Evolutionary conservation across 179 eudicot species (phyloP).

Genomic region (Silene noctiflora): DNA sequence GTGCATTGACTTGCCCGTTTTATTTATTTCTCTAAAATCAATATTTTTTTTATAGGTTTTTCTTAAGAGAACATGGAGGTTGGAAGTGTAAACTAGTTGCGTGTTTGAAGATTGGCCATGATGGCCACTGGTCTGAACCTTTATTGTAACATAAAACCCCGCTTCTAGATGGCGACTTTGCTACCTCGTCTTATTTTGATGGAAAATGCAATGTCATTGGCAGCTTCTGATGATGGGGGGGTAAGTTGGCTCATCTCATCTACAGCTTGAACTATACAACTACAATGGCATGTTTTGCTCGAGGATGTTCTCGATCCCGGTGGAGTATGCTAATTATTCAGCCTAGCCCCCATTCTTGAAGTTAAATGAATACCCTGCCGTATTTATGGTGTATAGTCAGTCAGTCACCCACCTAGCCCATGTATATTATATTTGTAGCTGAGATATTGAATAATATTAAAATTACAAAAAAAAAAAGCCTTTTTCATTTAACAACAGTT

Average conservation of each 20-base stretch:
- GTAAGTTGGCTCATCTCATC: background rate
- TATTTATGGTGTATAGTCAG: conserved; percentile 2
- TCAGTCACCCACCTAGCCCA: background rate
- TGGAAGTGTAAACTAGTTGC: too few relatives aligned
- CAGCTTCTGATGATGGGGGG: background rate
- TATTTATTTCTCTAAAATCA: background rate
- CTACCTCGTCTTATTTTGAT: background rate
- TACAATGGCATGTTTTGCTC: background rate
- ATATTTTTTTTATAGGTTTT: background rate
- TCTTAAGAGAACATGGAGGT: background rate
- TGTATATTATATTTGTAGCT: background rate
- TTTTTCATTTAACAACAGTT: too few relatives aligned
- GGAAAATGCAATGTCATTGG: background rate
- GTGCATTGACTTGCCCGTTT: background rate
- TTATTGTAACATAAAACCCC: background rate
- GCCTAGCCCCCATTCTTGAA: background rate
- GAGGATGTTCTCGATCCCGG: background rate
- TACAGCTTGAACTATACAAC: background rate
- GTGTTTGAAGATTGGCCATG: background rate
- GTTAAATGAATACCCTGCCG: background rate
- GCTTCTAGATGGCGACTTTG: background rate
- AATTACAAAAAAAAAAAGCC: too few relatives aligned
- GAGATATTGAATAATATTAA: background rate
- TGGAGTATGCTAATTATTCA: background rate
- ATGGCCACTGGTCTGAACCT: background rate